phyloP scores from a whole-genome alignment of 306 rosid species.

The Canavalia ensiformis region DNA sequence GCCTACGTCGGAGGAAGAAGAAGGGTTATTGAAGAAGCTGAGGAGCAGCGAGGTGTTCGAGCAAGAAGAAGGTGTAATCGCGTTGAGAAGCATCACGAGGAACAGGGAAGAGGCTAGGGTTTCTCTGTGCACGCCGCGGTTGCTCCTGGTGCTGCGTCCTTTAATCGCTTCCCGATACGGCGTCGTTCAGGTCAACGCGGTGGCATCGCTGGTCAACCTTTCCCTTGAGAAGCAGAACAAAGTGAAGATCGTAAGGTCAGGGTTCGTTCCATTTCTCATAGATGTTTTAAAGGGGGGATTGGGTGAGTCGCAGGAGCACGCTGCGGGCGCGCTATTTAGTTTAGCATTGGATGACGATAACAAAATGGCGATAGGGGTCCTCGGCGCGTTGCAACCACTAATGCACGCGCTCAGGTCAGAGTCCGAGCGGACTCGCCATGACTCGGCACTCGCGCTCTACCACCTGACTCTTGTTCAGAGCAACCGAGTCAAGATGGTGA shows the following conservation, averaged over 20 bases:
- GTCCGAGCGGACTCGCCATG: constrained; percentile 75
- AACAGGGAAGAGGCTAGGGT: constrained; percentile 65
- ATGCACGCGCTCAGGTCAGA: constrained; percentile 85
- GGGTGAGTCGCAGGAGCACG: constrained; percentile 88
- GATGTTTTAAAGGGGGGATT: constrained; percentile 75
- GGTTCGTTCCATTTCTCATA: constrained; percentile 72
- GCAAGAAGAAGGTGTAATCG: constrained; percentile 74
- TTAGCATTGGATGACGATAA: constrained; percentile 82
- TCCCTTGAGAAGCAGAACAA: constrained; percentile 83
- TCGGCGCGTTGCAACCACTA: constrained; percentile 82
- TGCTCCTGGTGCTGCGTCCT: constrained; percentile 60
- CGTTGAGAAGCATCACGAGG: constrained; percentile 70
- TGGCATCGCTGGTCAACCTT: constrained; percentile 84
- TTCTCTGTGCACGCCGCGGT: constrained; percentile 66
- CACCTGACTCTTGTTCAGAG: constrained; percentile 74
- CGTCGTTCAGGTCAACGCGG: constrained; percentile 76
- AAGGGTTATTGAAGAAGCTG: constrained; percentile 53
- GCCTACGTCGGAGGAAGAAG: constrained; percentile 62
- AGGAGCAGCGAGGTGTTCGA: constrained; percentile 66
- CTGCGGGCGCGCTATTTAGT: constrained; percentile 96
- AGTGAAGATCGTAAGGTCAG: constrained; percentile 84
- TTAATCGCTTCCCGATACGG: constrained; percentile 66
- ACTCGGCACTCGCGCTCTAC: constrained; percentile 88
- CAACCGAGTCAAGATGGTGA: constrained; percentile 84
- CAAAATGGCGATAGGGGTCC: constrained; percentile 91